Evolutionary conservation across 1,139 yeast species (phyloP).

Genomic region (Saccharomycopsis hybrid): DNA sequence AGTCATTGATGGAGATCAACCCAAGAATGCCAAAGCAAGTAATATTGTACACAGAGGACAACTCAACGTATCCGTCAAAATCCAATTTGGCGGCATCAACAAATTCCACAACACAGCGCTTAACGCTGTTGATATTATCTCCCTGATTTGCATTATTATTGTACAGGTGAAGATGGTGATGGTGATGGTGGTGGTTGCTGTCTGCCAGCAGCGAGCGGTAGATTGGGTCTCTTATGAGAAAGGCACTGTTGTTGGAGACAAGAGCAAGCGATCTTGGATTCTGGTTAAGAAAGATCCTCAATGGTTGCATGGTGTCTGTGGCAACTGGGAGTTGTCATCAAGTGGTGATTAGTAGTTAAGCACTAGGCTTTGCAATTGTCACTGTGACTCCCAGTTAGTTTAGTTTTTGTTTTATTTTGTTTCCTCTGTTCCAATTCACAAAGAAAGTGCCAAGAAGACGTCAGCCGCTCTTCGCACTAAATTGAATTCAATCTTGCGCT

Average conservation of each 20-base stretch:
- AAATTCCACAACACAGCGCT: constrained; percentile 44
- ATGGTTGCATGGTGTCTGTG: too few relatives aligned
- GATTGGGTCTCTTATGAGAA: constrained; percentile 34
- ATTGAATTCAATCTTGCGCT: too few relatives aligned
- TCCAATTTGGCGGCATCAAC: constrained; percentile 35
- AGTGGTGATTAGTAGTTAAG: too few relatives aligned
- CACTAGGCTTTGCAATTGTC: too few relatives aligned
- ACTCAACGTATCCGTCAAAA: constrained; percentile 36
- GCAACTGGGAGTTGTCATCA: too few relatives aligned
- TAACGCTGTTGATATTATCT: constrained; percentile 14
- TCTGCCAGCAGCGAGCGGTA: background rate
- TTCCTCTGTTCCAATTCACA: too few relatives aligned
- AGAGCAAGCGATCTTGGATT: constrained; percentile 51
- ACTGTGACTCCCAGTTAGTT: too few relatives aligned
- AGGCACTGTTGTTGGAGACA: constrained; percentile 41
- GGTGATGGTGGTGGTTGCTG: constrained; percentile 10
- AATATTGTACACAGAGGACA: constrained; percentile 31
- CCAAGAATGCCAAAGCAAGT: constrained; percentile 56
- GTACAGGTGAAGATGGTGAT: constrained; percentile 10
- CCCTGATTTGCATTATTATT: background rate
- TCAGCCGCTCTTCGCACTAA: too few relatives aligned
- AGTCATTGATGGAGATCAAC: constrained; percentile 46
- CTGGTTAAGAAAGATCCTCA: constrained; percentile 47
- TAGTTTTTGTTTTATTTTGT: too few relatives aligned
- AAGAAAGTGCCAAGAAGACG: too few relatives aligned